Evolutionary conservation across 1,284 basidiomycete species (phyloP), one percentile per base, ranked within the genome.

Genomic region (Apiotrichum veenhuisii): DNA sequence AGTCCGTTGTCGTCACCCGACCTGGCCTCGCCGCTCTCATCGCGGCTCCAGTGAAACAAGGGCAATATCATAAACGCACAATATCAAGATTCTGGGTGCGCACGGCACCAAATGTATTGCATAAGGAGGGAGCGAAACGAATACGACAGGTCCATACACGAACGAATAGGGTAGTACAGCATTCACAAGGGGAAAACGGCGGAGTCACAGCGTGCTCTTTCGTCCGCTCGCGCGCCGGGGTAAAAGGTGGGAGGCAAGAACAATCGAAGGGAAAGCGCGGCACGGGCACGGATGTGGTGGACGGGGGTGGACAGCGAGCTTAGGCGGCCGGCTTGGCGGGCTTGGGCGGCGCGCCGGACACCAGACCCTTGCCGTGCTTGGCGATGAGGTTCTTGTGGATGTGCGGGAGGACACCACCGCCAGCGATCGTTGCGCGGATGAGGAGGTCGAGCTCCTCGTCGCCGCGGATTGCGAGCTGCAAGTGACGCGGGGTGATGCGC

Each of bases 331-430:
- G 18, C 55, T 52, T 57, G 34, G 34, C 33, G 30, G 23, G 2
- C 43, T 61, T 60, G 50, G 53, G n/a, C n/a, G 53, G n/a, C n/a
- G 33, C 18, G 22, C 42, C 43, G 54, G 66, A n/a, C 15, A n/a
- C 17, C 9, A 10, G 18, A 1, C 40, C 65, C 64, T 68, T 64
- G 46, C 42, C 17, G 18, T 22, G 44, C 57, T 62, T 62, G 37
- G 64, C 63, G 26, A 72, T 63, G 52, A 74, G 66, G 38, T 64
- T 64, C 70, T 95, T 95, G 84, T 97, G 92, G 72, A 97, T 97
- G 81, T 96, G 94, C 15, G 93, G 93, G 65, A 97, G 76, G 3
- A 97, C 93, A 82, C 93, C 92, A 80, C 88, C 88, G 60, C 90
- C 89, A 17, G 82, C 80, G 58, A 83, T 83, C 40, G 81, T 82